phyloP scores from a whole-genome alignment of 2,329 filamentous ascomycete genomes.

The Ophiostoma australiae region DNA sequence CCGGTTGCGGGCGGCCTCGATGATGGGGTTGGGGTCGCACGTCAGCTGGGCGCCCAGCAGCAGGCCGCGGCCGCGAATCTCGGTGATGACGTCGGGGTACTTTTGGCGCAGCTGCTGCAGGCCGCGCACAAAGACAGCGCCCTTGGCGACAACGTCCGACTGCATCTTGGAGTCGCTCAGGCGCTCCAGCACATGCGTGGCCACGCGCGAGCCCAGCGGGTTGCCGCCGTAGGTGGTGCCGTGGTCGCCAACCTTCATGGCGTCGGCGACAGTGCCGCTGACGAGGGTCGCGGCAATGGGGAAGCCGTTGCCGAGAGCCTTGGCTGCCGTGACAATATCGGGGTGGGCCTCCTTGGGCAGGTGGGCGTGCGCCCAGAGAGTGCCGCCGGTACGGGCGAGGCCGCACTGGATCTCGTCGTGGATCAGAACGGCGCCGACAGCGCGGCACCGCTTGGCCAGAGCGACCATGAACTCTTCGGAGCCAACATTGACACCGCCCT shows the following conservation, averaged over 20 bases:
- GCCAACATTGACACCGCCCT: slow-evolving; percentile 85
- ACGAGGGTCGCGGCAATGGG: slow-evolving; percentile 80
- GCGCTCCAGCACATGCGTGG: slow-evolving; percentile 76
- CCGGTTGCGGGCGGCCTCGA: slow-evolving; percentile 81
- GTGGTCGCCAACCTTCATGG: slow-evolving; percentile 67
- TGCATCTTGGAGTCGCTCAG: slow-evolving; percentile 69
- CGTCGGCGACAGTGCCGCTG: slow-evolving; percentile 58
- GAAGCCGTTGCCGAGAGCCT: slow-evolving; percentile 94
- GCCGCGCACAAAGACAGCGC: slow-evolving; percentile 44
- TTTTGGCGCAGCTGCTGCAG: slow-evolving; percentile 45
- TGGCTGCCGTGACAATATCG: slow-evolving; percentile 89
- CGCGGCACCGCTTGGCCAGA: slow-evolving; percentile 76
- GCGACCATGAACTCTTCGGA: slow-evolving; percentile 76
- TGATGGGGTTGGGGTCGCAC: slow-evolving; percentile 64
- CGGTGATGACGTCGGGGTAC: slow-evolving; percentile 66
- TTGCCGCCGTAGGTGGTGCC: slow-evolving; percentile 94
- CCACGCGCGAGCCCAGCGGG: slow-evolving; percentile 76
- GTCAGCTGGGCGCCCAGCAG: slow-evolving; percentile 82
- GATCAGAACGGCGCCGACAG: slow-evolving; percentile 82
- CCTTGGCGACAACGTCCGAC: slow-evolving; percentile 62
- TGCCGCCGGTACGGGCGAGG: slow-evolving; percentile 71
- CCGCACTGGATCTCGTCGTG: slow-evolving; percentile 98
- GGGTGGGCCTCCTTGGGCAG: slow-evolving; percentile 78
- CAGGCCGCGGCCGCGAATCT: slow-evolving; percentile 77
- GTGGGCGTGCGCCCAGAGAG: slow-evolving; percentile 79